Evolutionary conservation across 2,329 filamentous ascomycete genomes (phyloP), one percentile per base, ranked within the genome.

Genomic region (Bimuria novae-zelandiae): DNA sequence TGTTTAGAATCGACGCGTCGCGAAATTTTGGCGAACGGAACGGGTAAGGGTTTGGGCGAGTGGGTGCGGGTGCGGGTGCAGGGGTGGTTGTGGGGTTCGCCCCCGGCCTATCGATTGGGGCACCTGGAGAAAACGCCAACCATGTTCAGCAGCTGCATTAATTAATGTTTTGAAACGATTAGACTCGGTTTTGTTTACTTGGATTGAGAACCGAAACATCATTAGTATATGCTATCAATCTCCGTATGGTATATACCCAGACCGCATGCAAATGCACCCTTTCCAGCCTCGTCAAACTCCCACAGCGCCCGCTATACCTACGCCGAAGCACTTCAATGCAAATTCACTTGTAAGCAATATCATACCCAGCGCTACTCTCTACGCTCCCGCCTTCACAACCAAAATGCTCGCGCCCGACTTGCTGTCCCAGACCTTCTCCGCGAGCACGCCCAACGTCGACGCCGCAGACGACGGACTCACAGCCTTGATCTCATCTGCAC

Each of bases 321-420:
- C 6, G 10, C 25, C 6, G 25, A 27, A 10, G 25, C 6, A 6
- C 25, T 10, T 10, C 6, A 27, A 30, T n/a, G n/a, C n/a, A n/a
- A n/a, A n/a, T n/a, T 36, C 32, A 29, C 7, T 39, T 27, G n/a
- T 27, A 49, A 25, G 19, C 7, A 12, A n/a, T n/a, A 14, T 8
- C 16, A 30, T 14, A 19, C 40, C 40, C 8, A 25, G 14, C 7
- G 4, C 8, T 43, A 16, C 40, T 19, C 22, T 22, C 45, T 40
- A 22, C 35, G 14, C 25, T 2, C 65, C 68, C 21, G 87, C 87
- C 73, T 90, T 86, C 23, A 92, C 80, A 49, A 92, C 82, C 48
- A 92, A 75, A 22, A 92, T 75, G 70, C 88, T 90, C 0, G 86
- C 84, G 57, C 80, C 82, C n/a, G 89, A 72, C 11, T 80, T 82